Evolutionary conservation across 495 filamentous ascomycete genomes (phyloP).

Genomic region (Recurvomyces mirabilis): DNA sequence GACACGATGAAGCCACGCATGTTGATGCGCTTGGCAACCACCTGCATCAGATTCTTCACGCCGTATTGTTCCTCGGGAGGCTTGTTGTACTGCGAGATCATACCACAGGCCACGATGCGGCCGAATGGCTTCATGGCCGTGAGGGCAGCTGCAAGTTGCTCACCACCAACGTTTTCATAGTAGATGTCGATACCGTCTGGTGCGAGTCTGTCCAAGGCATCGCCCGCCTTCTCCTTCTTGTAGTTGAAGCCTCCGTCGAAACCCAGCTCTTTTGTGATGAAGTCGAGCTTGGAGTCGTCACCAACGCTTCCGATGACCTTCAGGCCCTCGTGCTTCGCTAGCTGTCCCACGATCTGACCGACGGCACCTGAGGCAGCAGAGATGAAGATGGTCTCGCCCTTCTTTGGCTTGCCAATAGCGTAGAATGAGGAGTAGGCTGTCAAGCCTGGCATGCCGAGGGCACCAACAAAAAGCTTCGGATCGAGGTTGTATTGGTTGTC

Average conservation of each 20-base stretch:
- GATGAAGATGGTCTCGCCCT: conserved; percentile 82
- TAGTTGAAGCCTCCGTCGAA: conserved; percentile 49
- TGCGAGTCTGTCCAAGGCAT: conserved; percentile 62
- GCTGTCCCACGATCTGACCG: conserved; percentile 71
- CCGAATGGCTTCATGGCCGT: conserved; percentile 57
- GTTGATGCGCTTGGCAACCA: conserved; percentile 46
- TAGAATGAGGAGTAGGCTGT: conserved; percentile 74
- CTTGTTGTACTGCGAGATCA: conserved; percentile 73
- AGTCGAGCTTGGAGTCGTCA: conserved; percentile 42
- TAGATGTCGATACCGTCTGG: conserved; percentile 88
- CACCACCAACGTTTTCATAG: conserved; percentile 90
- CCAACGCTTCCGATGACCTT: conserved; percentile 65
- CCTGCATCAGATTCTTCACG: conserved; percentile 50
- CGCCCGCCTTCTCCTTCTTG: conserved; percentile 56
- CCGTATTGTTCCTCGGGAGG: conserved; percentile 48
- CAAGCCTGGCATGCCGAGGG: conserved; percentile 79
- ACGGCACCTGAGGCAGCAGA: conserved; percentile 75
- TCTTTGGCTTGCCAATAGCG: conserved; percentile 73
- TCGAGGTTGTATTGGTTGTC: conserved; percentile 53
- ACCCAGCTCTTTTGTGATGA: conserved; percentile 37
- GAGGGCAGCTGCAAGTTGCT: conserved; percentile 69
- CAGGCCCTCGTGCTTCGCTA: conserved; percentile 80
- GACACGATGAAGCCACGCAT: conserved; percentile 64
- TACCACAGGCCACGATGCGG: conserved; percentile 56
- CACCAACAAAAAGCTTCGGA: conserved; percentile 52